Evolutionary conservation across 139 green algal species (phyloP), one percentile per base, ranked within the genome.

Genomic region (Astrephomene gubernaculifera): DNA sequence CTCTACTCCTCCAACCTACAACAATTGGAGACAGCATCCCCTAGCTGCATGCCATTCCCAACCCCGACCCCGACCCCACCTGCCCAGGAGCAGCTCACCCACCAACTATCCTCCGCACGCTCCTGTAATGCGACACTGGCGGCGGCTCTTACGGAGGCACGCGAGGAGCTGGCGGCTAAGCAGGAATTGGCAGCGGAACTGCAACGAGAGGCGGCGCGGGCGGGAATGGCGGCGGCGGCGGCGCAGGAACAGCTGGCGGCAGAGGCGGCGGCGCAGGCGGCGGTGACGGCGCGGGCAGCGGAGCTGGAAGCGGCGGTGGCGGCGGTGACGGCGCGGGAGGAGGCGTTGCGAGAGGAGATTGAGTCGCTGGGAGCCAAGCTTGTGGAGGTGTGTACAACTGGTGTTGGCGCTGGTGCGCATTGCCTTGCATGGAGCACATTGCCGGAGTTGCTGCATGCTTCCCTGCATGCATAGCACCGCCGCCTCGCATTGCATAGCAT

Each of bases 91-190:
- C 61, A 84, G 24, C 33, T 33, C 3, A 9, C 8, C 1, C 78
- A 63, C 6, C 78, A 84, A 43, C 31, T 74, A 41, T 39, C n/a
- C 0, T 61, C 74, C 10, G 41, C 43, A 1, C 78, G 78, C 5
- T 52, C 63, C n/a, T 22, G 35, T 21, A 33, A 14, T 4, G 63
- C 78, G 43, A 63, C 41, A 31, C 61, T 84, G 31, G 78, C 63
- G 63, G 63, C 60, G 43, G 78, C 78, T 24, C 61, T 74, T 43
- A 43, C 74, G 41, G 78, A 84, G 63, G 33, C 31, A 31, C 61
- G 78, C 22, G 60, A 41, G n/a, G 78, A 84, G 78, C 78, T 84
- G 78, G 78, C 78, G n/a, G 29, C 78, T 6, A 75, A 64, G 78
- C 61, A 63, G 44, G 61, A 64, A 44, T 61, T 63, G 44, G 31